Base-by-base conservation (phyloP, 345 rosid genomes). In the Eucalyptus viminalis region DNA sequence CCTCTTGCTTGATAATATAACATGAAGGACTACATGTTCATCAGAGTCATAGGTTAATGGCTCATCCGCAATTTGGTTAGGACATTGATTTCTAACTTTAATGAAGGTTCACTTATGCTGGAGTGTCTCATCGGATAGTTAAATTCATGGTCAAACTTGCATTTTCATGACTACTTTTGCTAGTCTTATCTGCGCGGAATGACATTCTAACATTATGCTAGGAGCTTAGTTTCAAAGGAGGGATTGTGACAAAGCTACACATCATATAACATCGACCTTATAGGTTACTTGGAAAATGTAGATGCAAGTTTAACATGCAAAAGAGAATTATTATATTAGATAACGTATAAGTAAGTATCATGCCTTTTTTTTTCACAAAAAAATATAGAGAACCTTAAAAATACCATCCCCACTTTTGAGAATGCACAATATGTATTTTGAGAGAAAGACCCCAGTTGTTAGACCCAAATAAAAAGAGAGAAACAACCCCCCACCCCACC, bases 101-200 rank as follows among this genome's bases (percentile, higher is more conserved):
- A 6, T 51, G 54, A 16, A 16, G 54, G 54, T 51, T 65, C 5
- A 65, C 21, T 7, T n/a, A 3, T 65, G 37, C 37, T 6, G 0
- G 31, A 65, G 76, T 4, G 37, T 65, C 21, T 65, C 76, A n/a
- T n/a, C 21, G 4, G 37, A 65, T n/a, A 6, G 2, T 65, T 14
- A 65, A 65, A 14, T 65, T 65, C 76, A n/a, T 3, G 1, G 3
- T n/a, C 21, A 15, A 65, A 65, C 2, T 8, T 65, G 76, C 40
- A n/a, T 65, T 65, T 65, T 65, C 76, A 15, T 31, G 76, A 67
- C 40, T 31, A n/a, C 5, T n/a, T 67, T 67, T n/a, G 1, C 3
- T 67, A 8, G 31, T n/a, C 21, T 5, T n/a, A 14, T n/a, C 2
- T 13, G 3, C 19, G 0, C 9, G 3, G 37, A 65, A 65, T 65